These are phyloP conservation scores for Camellia granthamiana DNA, from an alignment of 148 eudicot genomes.

Conservation along the genomic window DNA sequence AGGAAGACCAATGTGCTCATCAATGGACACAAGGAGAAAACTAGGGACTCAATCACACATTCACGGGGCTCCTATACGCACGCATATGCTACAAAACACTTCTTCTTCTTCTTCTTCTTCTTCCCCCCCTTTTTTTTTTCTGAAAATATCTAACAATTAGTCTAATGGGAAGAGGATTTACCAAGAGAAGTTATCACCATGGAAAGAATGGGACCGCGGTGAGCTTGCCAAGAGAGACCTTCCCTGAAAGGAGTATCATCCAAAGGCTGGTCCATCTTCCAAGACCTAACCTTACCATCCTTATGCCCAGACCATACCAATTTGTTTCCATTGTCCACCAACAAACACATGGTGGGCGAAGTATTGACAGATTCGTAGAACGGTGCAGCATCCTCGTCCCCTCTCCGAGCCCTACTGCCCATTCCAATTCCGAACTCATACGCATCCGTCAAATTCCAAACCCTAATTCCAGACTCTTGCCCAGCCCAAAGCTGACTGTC, in stretches of 20 bases:
- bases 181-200: conserved; percentile 75
- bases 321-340: conserved; percentile 69
- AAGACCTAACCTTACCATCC: conserved; percentile 90
- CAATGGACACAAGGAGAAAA: no score
- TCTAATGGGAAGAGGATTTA: conserved; percentile 12
- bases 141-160: no score
- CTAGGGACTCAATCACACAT: no score
- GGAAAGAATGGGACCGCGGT: conserved; percentile 75
- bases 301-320: conserved; percentile 95
- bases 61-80: neutral
- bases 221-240: conserved; percentile 83
- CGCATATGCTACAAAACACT: no score
- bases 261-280: conserved; percentile 77
- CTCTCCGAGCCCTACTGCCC: conserved; percentile 66
- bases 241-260: conserved; percentile 58
- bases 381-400: conserved; percentile 93
- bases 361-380: conserved; percentile 68
- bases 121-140: no score
- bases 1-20: no score
- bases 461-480: conserved; percentile 84
- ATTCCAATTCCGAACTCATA: conserved; percentile 66
- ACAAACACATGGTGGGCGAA: conserved; percentile 63
- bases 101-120: no score
- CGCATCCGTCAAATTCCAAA: conserved; percentile 63
- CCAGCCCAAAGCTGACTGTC: conserved; percentile 92